A percentile compares a stretch with the other conserved stretches of the same genome.
phyloP scores from a whole-genome alignment of 495 filamentous ascomycete genomes.

The Neurospora sp. region DNA sequence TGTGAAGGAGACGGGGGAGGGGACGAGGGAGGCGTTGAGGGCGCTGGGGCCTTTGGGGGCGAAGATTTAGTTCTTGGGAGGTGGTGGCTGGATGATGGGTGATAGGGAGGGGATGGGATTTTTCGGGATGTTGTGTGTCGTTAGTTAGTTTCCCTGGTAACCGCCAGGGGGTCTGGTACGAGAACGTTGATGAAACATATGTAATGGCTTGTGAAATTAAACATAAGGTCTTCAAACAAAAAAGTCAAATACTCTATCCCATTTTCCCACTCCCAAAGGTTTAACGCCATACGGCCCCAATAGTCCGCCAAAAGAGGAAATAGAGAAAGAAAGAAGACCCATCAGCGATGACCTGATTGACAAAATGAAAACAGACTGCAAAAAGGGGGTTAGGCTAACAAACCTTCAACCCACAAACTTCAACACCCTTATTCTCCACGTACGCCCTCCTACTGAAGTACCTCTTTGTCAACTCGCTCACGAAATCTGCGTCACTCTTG shows the following conservation, averaged over 20 bases:
- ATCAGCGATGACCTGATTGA: neutral
- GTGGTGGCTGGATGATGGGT: neutral
- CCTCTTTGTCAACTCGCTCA: constrained; percentile 51
- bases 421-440: constrained; percentile 61
- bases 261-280: neutral
- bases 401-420: constrained; percentile 74
- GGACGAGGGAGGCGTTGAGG: constrained; percentile 54
- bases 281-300: neutral
- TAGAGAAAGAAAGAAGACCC: neutral
- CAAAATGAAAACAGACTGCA: neutral
- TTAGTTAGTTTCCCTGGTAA: neutral
- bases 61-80: neutral
- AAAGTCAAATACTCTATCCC: neutral
- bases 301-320: neutral
- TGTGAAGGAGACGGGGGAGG: constrained; percentile 65
- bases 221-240: neutral
- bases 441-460: constrained; percentile 65
- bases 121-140: neutral
- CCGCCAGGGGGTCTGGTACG: neutral
- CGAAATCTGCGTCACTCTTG: constrained; percentile 61
- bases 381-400: constrained; percentile 33
- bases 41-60: too few relatives aligned
- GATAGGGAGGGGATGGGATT: too few relatives aligned
- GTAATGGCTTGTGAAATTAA: neutral
- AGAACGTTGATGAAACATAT: neutral